phyloP scores from a whole-genome alignment of 1,284 basidiomycete species.

The Athelia sp. region DNA sequence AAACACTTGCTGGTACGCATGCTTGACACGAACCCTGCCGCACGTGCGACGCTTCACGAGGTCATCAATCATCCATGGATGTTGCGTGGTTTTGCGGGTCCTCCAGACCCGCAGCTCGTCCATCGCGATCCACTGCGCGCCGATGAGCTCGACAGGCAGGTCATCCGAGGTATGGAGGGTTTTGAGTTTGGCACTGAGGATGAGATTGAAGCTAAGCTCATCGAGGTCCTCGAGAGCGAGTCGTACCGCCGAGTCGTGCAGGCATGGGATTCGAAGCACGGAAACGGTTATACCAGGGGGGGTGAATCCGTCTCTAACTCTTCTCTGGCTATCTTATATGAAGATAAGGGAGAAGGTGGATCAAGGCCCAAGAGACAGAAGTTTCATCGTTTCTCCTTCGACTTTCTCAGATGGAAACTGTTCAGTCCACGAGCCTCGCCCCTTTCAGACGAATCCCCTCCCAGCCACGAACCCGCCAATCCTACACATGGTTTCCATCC shows the following conservation, averaged over 20 bases:
- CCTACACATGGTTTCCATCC: slow-evolving; percentile 94
- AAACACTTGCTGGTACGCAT: slow-evolving; percentile 92
- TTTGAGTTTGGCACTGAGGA: slow-evolving; percentile 94
- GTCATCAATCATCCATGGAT: slow-evolving; percentile 96
- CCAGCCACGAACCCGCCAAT: slow-evolving; percentile 60
- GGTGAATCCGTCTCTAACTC: slow-evolving; percentile 57
- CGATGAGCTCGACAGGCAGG: slow-evolving; percentile 81
- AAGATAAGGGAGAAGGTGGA: slow-evolving; percentile 37
- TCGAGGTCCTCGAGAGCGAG: slow-evolving; percentile 76
- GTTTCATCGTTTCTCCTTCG: slow-evolving; percentile 80
- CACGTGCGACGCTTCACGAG: slow-evolving; percentile 81
- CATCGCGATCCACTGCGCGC: slow-evolving; percentile 83
- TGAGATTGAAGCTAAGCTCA: slow-evolving; percentile 76
- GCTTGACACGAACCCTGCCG: slow-evolving; percentile 91
- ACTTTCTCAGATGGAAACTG: slow-evolving; percentile 90
- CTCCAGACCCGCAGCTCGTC: slow-evolving; percentile 83
- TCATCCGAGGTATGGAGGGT: slow-evolving; percentile 91
- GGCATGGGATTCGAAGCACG: slow-evolving; percentile 71
- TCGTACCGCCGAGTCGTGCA: slow-evolving; percentile 70
- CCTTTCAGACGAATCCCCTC: slow-evolving; percentile 47
- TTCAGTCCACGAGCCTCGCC: slow-evolving; percentile 51
- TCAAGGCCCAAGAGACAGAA: slow-evolving; percentile 52
- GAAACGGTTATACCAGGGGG: slow-evolving; percentile 26
- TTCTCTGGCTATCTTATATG: slow-evolving; percentile 63
- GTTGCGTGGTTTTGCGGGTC: slow-evolving; percentile 78